Conservation (phyloP, 2,329 filamentous ascomycete genomes). For the Diaporthe vexans region DNA sequence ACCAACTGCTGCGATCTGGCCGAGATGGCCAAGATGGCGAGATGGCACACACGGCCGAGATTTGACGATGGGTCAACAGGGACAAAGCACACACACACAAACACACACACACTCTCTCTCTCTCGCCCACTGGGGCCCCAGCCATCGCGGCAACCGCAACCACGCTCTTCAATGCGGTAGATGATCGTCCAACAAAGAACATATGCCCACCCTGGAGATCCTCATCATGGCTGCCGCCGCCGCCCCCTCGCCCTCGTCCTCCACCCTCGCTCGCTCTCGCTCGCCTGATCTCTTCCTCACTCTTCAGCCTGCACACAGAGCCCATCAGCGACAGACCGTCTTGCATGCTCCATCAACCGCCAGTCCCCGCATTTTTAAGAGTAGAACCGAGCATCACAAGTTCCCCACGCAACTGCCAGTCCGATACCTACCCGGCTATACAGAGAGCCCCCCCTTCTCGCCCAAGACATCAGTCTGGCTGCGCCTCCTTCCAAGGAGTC, state of each 20-base stretch:
- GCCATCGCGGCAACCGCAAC: conserved; percentile 1
- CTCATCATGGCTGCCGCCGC: conserved; percentile 16
- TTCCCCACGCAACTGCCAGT: background rate
- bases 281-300: background rate
- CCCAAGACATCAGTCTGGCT: background rate
- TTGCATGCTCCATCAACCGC: background rate
- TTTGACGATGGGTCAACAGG: conserved; percentile 14
- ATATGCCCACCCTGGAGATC: conserved; percentile 7
- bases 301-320: background rate
- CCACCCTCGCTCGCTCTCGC: too few relatives aligned
- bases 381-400: conserved; percentile 16
- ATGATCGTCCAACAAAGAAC: conserved; percentile 21
- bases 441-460: conserved; percentile 1
- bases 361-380: conserved; percentile 27
- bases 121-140: background rate
- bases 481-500: conserved; percentile 22
- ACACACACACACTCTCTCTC: too few relatives aligned
- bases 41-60: conserved; percentile 27
- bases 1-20: background rate
- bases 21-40: conserved; percentile 13
- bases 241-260: background rate
- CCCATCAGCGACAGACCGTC: background rate
- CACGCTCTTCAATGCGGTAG: conserved; percentile 9
- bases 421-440: background rate
- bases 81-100: conserved; percentile 13